These are phyloP conservation scores for Candida sojae DNA, from an alignment of 1,139 yeast species.

Conservation along the genomic window DNA sequence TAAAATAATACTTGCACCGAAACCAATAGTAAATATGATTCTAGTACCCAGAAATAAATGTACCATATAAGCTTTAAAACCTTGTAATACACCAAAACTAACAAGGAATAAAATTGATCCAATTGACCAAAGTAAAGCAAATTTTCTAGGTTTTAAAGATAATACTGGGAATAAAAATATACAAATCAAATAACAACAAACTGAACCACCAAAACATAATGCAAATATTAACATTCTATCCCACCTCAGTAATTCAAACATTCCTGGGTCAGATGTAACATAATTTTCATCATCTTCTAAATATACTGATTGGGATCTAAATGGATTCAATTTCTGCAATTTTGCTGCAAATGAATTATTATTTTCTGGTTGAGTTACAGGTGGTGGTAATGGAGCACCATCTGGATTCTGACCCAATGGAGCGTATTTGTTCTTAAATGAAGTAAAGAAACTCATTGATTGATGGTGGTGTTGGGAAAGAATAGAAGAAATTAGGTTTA, in stretches of 20 bases:
- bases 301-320: slow-evolving; percentile 36
- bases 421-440: slow-evolving; percentile 29
- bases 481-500: background rate
- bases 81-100: slow-evolving; percentile 61
- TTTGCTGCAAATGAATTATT: slow-evolving; percentile 27
- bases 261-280: slow-evolving; percentile 48
- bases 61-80: slow-evolving; percentile 46
- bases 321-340: slow-evolving; percentile 43
- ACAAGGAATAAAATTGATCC: slow-evolving; percentile 60
- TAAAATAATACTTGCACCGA: slow-evolving; percentile 48
- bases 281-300: slow-evolving; percentile 47
- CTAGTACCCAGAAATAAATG: slow-evolving; percentile 55
- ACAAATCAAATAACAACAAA: slow-evolving; percentile 55
- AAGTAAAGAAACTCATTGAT: slow-evolving; percentile 41
- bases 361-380: slow-evolving; percentile 28
- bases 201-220: slow-evolving; percentile 55
- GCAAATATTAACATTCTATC: slow-evolving; percentile 60
- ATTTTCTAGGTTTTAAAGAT: slow-evolving; percentile 57
- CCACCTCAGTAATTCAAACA: slow-evolving; percentile 55
- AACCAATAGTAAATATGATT: slow-evolving; percentile 50
- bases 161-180: slow-evolving; percentile 58
- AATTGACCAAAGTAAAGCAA: slow-evolving; percentile 61
- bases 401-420: slow-evolving; percentile 36
- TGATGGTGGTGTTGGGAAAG: background rate
- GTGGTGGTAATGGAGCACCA: slow-evolving; percentile 41